Conservation (phyloP, 352 stramenopile genomes). For the Globisporangium echinulatum region DNA sequence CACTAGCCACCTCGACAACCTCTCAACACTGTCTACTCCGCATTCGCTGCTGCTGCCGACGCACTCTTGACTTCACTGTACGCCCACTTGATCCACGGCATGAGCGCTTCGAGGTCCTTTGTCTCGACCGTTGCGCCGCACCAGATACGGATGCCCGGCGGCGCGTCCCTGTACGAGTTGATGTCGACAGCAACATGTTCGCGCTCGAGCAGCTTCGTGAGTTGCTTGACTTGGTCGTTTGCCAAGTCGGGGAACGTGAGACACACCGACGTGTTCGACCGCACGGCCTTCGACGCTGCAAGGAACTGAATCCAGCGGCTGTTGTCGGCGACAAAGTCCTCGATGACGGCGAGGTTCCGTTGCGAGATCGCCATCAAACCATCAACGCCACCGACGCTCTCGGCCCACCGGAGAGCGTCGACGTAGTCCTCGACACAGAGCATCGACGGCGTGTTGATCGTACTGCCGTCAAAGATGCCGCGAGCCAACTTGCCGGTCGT, state of each 20-base stretch:
- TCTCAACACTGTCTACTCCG: conserved; percentile 16
- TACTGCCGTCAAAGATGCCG: conserved; percentile 97
- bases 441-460: conserved; percentile 99
- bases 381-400: conserved; percentile 91
- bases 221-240: conserved; percentile 95
- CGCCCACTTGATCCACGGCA: conserved; percentile 98
- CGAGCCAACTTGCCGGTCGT: conserved; percentile 92
- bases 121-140: conserved; percentile 98
- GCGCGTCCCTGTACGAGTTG: conserved; percentile 97
- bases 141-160: conserved; percentile 97
- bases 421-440: conserved; percentile 99
- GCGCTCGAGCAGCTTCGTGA: conserved; percentile 93
- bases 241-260: conserved; percentile 90
- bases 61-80: conserved; percentile 89
- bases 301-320: conserved; percentile 96
- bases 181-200: conserved; percentile 97
- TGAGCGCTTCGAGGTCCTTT: conserved; percentile 94
- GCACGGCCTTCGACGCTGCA: conserved; percentile 88
- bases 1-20: too few relatives aligned
- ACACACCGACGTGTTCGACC: conserved; percentile 97
- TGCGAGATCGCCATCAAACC: conserved; percentile 93
- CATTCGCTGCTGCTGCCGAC: conserved; percentile 10
- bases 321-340: conserved; percentile 96
- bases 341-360: conserved; percentile 93
- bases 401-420: conserved; percentile 95